Base-by-base conservation (phyloP, 192 early-diverging fungal species). In the Chytriomyces sp. region DNA sequence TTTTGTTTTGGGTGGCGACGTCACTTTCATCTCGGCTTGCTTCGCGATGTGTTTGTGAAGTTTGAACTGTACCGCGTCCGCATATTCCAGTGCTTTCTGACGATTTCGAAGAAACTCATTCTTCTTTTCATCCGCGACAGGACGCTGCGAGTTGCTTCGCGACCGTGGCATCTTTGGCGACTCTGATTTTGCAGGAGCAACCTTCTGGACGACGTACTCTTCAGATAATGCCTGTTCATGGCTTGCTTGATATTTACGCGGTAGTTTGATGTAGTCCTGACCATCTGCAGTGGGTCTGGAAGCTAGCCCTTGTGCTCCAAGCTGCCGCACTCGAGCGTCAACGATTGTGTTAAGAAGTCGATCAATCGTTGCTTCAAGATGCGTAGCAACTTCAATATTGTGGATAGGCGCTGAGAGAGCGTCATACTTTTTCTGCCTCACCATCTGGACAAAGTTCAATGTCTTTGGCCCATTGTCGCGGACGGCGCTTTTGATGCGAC, bases 321-420 rank as follows among this genome's bases (percentile, higher is more conserved):
- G 25, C 14, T 59, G 32, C 14, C 68, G 8, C 28, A 70, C 68
- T 0, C 68, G 31, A n/a, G 68, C 10, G 31, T 70, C 40, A 7
- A 70, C 39, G 30, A 70, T 70, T 19, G 19, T 70, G 30, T 70
- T 70, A n/a, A 70, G 57, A 12, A 70, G 30, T 0, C 30, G 68
- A 39, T 70, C 68, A 59, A 70, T 59, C 7, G 68, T 44, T 25
- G 68, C 68, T 30, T 70, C 68, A 19, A 70, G 22, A 59, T 59
- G 54, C 10, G 68, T 40, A 3, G 68, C 68, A 26, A 70, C 28
- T 40, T 70, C 56, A 25, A 70, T 70, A 26, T 57, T 39, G 36
- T 34, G 7, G 25, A 70, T 38, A 10, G 68, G 68, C 30, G 68
- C 68, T 5, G 5, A 8, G 5, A 70, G 12, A 19, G 26, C 39